Percentiles rank a stretch among this genome's conserved stretches.
phyloP scores from a whole-genome alignment of 2,329 filamentous ascomycete species.

The Shiraia bambusicola region DNA sequence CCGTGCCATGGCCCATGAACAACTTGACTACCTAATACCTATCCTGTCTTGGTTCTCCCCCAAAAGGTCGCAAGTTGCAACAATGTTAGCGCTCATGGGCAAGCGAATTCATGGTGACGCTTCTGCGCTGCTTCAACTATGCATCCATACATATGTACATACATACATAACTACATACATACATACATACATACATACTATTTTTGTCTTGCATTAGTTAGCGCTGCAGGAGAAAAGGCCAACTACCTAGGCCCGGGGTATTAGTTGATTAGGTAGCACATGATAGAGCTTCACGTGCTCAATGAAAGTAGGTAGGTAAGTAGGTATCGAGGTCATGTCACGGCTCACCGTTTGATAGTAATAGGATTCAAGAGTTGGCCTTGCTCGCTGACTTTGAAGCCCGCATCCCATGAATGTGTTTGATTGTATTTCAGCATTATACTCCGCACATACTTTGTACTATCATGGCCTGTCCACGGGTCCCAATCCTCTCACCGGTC shows the following conservation, averaged over 20 bases:
- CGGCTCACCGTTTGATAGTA: not conserved
- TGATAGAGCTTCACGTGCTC: constrained; percentile 1
- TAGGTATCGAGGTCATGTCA: not conserved
- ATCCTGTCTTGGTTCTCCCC: too few species aligned
- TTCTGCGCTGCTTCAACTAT: constrained; percentile 3
- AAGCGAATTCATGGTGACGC: not conserved
- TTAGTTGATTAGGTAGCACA: too few species aligned
- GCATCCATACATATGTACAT: too few species aligned
- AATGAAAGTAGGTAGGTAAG: not conserved
- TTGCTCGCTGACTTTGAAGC: too few species aligned
- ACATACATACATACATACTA: too few species aligned
- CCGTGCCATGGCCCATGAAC: too few species aligned
- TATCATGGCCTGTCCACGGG: too few species aligned
- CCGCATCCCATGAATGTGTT: too few species aligned
- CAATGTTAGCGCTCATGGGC: constrained; percentile 1
- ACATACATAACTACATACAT: too few species aligned
- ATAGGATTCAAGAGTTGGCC: not conserved
- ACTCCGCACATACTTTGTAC: too few species aligned
- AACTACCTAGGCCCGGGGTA: too few species aligned
- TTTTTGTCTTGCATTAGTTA: constrained; percentile 23
- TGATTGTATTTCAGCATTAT: too few species aligned
- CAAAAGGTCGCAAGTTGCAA: not conserved
- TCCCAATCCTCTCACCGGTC: constrained; percentile 22
- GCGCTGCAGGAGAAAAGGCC: constrained; percentile 2
- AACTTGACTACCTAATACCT: not conserved